phyloP scores from a whole-genome alignment of 306 rosid species.

The Cucurbita ficifolia region DNA sequence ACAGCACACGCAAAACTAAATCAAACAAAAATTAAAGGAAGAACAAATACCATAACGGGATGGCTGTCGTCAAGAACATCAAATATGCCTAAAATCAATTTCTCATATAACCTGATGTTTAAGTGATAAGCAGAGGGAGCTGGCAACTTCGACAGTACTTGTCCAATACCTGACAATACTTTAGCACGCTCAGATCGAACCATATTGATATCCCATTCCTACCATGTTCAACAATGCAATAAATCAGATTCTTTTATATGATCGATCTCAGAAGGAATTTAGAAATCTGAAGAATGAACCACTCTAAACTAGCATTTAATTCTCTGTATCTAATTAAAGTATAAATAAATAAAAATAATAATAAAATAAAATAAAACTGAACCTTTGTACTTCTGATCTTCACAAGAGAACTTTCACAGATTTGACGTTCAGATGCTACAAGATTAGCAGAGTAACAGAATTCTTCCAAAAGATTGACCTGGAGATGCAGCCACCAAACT shows the following conservation, averaged over 20 bases:
- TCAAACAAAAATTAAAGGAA: not conserved
- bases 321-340: not conserved
- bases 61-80: conserved; percentile 40
- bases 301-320: not conserved
- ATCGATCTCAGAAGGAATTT: not conserved
- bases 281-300: not conserved
- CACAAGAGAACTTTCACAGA: conserved; percentile 16
- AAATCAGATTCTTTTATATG: not conserved
- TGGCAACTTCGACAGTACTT: conserved; percentile 24
- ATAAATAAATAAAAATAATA: not conserved
- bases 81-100: conserved; percentile 29
- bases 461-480: conserved; percentile 38
- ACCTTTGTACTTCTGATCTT: conserved; percentile 31
- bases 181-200: conserved; percentile 30
- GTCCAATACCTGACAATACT: conserved; percentile 21
- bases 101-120: conserved; percentile 38
- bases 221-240: conserved; percentile 7
- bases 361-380: not conserved
- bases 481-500: conserved; percentile 8
- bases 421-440: conserved; percentile 16
- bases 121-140: conserved; percentile 33
- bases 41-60: conserved; percentile 21
- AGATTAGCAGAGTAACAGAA: conserved; percentile 20
- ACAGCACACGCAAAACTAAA: not conserved
- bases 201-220: conserved; percentile 35